These are phyloP conservation scores for Carex myosuroides DNA, from an alignment of 176 grass and related monocot species.

Conservation along the genomic window DNA sequence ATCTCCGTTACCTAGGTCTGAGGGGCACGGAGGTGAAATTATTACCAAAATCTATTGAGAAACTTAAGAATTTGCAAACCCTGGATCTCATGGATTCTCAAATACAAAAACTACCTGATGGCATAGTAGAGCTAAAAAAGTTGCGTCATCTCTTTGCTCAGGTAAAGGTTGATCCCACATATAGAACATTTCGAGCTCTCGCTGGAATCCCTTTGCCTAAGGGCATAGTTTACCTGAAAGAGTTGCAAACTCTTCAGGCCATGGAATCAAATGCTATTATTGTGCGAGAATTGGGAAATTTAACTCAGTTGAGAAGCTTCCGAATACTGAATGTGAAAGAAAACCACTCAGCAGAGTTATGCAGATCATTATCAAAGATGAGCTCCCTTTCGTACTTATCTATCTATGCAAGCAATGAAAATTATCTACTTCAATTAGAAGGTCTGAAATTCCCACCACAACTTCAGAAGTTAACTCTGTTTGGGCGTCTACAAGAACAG, in stretches of 20 bases:
- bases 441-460: slow-evolving; percentile 12
- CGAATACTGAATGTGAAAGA: slow-evolving; percentile 25
- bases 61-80: slow-evolving; percentile 40
- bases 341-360: slow-evolving; percentile 29
- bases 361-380: slow-evolving; percentile 44
- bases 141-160: slow-evolving; percentile 28
- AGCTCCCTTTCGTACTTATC: slow-evolving; percentile 18
- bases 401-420: slow-evolving; percentile 33
- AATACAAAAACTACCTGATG: slow-evolving; percentile 6
- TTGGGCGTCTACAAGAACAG: slow-evolving; percentile 21
- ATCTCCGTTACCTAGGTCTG: slow-evolving; percentile 39
- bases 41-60: slow-evolving; percentile 34
- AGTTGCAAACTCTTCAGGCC: slow-evolving; percentile 24
- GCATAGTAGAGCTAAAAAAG: background rate
- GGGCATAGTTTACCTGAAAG: slow-evolving; percentile 34
- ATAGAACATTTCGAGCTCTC: slow-evolving; percentile 6
- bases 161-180: slow-evolving; percentile 5
- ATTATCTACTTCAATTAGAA: slow-evolving; percentile 36
- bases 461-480: slow-evolving; percentile 29
- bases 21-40: slow-evolving; percentile 22
- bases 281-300: slow-evolving; percentile 27
- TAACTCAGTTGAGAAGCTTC: slow-evolving; percentile 36
- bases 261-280: slow-evolving; percentile 25
- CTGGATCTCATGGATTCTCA: slow-evolving; percentile 20
- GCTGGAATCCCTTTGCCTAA: slow-evolving; percentile 25